These are phyloP conservation scores for Excoecaria agallocha DNA, from an alignment of 345 rosid species.

Conservation along the genomic window DNA sequence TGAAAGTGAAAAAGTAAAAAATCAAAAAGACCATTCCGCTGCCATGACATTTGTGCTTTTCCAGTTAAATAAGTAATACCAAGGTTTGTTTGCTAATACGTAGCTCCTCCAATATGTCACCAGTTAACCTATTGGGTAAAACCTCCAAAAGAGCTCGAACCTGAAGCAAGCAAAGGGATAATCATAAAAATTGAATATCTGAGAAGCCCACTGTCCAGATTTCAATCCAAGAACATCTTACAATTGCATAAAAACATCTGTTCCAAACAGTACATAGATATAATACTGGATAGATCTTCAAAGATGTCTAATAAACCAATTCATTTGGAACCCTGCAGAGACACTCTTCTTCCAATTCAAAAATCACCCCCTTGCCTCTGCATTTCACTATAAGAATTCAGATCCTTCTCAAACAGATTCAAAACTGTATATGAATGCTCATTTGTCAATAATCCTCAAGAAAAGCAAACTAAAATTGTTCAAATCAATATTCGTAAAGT, in stretches of 20 bases:
- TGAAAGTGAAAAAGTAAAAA: constrained; percentile 11
- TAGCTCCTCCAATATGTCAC: constrained; percentile 83
- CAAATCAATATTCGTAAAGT: neutral
- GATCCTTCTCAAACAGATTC: no score
- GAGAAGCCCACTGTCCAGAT: neutral
- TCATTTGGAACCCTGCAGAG: no score
- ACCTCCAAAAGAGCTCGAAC: constrained; percentile 81
- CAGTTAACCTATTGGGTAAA: constrained; percentile 84
- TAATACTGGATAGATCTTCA: no score
- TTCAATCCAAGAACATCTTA: constrained; percentile 8
- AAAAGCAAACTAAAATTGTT: no score
- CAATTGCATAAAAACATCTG: neutral
- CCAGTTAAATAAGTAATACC: constrained; percentile 42
- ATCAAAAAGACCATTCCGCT: neutral
- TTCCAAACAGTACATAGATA: neutral
- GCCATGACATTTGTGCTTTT: neutral
- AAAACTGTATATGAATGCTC: no score
- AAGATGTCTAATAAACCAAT: no score
- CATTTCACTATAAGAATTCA: no score
- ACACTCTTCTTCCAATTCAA: no score
- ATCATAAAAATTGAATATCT: neutral
- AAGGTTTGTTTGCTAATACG: constrained; percentile 92
- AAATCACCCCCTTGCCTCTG: no score
- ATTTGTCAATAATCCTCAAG: no score
- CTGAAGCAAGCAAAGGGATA: constrained; percentile 42